Evolutionary conservation across 148 eudicot species (phyloP).

Genomic region (Mesembryanthemum crystallinum): DNA sequence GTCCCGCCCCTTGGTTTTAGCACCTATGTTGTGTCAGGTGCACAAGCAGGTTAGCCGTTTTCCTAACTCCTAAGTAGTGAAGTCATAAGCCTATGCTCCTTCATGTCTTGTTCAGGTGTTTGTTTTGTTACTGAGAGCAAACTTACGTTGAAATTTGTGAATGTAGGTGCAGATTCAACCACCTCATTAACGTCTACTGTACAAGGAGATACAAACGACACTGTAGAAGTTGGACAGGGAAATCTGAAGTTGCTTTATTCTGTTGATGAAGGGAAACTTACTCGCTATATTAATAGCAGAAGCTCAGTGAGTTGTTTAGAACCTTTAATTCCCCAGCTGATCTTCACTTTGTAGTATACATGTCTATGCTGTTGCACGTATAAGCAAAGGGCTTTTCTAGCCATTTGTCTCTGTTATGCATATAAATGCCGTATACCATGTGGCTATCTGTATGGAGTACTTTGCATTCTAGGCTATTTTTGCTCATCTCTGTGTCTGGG

Average conservation of each 20-base stretch:
- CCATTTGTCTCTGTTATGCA: not conserved
- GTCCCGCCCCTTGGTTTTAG: slow-evolving; percentile 92
- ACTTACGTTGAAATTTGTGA: not conserved
- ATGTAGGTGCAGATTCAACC: slow-evolving; percentile 46
- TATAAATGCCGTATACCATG: not conserved
- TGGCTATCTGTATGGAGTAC: slow-evolving; percentile 1
- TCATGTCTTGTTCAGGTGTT: slow-evolving; percentile 1
- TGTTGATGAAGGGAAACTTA: slow-evolving; percentile 48
- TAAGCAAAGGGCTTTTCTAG: not conserved
- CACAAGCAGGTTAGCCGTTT: slow-evolving; percentile 47
- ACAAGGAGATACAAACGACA: slow-evolving; percentile 34
- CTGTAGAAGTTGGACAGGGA: slow-evolving; percentile 74
- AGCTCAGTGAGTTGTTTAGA: slow-evolving; percentile 46
- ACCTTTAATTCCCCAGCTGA: not conserved
- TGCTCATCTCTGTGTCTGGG: not conserved
- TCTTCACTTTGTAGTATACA: not conserved
- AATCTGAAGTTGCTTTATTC: slow-evolving; percentile 72
- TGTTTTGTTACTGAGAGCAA: not conserved
- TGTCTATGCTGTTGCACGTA: not conserved
- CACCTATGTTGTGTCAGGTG: slow-evolving; percentile 58
- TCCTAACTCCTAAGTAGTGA: slow-evolving; percentile 6
- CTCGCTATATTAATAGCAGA: slow-evolving; percentile 53
- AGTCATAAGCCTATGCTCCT: not conserved
- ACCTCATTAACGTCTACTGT: slow-evolving; percentile 32
- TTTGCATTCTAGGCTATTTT: not conserved